Conservation (phyloP, 306 rosid species). For the Ormosia emarginata region DNA sequence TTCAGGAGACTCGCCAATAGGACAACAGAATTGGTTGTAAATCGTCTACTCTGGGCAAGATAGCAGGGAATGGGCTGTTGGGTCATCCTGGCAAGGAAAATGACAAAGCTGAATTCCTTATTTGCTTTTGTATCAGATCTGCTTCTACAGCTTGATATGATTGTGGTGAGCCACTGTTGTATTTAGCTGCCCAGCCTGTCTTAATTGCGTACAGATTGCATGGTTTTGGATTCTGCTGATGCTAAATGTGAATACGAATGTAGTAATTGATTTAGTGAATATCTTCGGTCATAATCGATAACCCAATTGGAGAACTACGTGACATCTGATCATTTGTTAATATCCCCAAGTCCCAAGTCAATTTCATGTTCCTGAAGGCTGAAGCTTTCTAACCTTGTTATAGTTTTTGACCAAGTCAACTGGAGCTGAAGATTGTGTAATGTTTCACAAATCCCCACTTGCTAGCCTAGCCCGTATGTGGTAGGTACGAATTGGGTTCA, state of each 20-base stretch:
- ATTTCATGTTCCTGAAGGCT: background rate
- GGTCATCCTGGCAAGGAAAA: background rate
- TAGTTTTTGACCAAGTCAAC: background rate
- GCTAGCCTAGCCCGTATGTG: background rate
- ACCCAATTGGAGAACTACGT: background rate
- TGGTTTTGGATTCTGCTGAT: conserved; percentile 5
- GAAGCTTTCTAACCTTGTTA: background rate
- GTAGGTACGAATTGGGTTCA: background rate
- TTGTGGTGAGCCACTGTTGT: background rate
- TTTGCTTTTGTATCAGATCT: background rate
- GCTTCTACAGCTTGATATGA: background rate
- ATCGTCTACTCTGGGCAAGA: background rate
- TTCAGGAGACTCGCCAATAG: background rate
- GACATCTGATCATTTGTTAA: background rate
- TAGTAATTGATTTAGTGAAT: conserved; percentile 5
- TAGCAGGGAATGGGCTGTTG: background rate
- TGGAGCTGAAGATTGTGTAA: background rate
- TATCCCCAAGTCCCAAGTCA: background rate
- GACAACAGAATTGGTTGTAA: background rate
- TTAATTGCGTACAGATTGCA: background rate
- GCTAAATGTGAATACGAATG: background rate
- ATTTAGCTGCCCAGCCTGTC: background rate
- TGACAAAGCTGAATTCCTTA: background rate
- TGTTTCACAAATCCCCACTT: background rate
- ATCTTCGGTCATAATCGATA: background rate